These are phyloP conservation scores for Rhododendron henanense DNA, from an alignment of 148 eudicot species.

Conservation along the genomic window DNA sequence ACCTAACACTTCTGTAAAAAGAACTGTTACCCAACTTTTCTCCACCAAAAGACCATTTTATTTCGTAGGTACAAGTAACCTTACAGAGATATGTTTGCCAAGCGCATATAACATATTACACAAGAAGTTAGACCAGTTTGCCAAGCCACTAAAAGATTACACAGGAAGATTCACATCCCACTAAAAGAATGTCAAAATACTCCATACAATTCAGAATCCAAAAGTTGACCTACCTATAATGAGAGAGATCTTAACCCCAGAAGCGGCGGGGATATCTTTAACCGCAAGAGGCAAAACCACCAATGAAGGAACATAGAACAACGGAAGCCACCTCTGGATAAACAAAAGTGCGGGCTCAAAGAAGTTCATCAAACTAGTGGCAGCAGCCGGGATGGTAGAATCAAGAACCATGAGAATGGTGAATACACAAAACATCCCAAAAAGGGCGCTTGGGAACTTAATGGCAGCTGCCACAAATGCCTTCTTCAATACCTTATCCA, in stretches of 20 bases:
- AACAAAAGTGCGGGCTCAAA: constrained; percentile 93
- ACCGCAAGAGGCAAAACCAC: constrained; percentile 91
- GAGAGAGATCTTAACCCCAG: constrained; percentile 73
- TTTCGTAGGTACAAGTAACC: background rate
- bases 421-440: constrained; percentile 97
- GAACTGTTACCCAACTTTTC: too few species aligned
- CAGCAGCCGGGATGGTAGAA: constrained; percentile 58
- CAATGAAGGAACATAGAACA: constrained; percentile 94
- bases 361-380: constrained; percentile 64
- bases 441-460: constrained; percentile 89
- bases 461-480: constrained; percentile 82
- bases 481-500: constrained; percentile 64
- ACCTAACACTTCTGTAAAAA: too few species aligned
- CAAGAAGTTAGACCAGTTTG: background rate
- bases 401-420: constrained; percentile 66
- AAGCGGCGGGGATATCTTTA: constrained; percentile 87
- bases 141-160: background rate
- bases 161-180: background rate
- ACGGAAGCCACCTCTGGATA: constrained; percentile 96
- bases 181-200: background rate
- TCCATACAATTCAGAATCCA: background rate
- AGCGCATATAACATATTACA: background rate
- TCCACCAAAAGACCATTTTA: background rate
- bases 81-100: background rate
- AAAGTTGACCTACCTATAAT: constrained; percentile 55